These are phyloP conservation scores for Coemansia sp. DNA, from an alignment of 192 early-diverging fungal genomes.

Conservation along the genomic window DNA sequence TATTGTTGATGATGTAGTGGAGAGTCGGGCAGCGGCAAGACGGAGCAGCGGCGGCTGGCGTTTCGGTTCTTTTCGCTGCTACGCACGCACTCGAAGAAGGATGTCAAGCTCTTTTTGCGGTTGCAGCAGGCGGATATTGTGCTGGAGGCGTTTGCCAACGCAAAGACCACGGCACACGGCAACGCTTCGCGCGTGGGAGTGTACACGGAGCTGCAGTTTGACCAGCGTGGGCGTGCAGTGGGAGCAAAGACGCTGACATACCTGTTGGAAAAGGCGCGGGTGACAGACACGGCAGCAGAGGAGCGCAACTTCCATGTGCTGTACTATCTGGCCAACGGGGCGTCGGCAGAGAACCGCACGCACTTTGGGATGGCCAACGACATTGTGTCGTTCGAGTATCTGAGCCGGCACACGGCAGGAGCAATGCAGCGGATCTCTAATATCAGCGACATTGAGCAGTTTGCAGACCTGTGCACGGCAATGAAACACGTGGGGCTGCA, in stretches of 20 bases:
- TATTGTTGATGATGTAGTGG: constrained; percentile 59
- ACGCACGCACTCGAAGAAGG: constrained; percentile 69
- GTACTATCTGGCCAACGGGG: constrained; percentile 90
- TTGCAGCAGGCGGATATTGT: constrained; percentile 67
- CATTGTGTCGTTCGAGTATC: constrained; percentile 46
- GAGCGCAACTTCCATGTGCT: constrained; percentile 94
- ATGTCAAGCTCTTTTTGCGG: constrained; percentile 62
- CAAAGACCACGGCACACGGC: constrained; percentile 67
- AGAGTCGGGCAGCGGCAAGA: constrained; percentile 84
- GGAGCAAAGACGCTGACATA: constrained; percentile 84
- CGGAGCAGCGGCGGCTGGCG: constrained; percentile 63
- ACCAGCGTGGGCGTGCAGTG: constrained; percentile 79
- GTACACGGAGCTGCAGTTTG: constrained; percentile 86
- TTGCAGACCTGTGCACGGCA: constrained; percentile 67
- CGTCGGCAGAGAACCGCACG: constrained; percentile 68
- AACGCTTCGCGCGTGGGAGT: constrained; percentile 84
- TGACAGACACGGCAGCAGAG: constrained; percentile 59
- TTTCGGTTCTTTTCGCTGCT: constrained; percentile 65
- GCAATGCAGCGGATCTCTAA: constrained; percentile 56
- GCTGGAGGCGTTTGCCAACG: constrained; percentile 84
- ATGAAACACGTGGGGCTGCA: constrained; percentile 84
- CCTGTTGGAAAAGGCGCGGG: constrained; percentile 82
- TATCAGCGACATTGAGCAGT: constrained; percentile 60
- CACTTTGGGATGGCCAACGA: constrained; percentile 53
- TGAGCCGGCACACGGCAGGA: constrained; percentile 54